Percentiles rank a stretch among this genome's conserved stretches.
These are phyloP conservation scores for Ilyonectria robusta DNA, from an alignment of 2,329 filamentous ascomycete genomes.

Conservation along the genomic window DNA sequence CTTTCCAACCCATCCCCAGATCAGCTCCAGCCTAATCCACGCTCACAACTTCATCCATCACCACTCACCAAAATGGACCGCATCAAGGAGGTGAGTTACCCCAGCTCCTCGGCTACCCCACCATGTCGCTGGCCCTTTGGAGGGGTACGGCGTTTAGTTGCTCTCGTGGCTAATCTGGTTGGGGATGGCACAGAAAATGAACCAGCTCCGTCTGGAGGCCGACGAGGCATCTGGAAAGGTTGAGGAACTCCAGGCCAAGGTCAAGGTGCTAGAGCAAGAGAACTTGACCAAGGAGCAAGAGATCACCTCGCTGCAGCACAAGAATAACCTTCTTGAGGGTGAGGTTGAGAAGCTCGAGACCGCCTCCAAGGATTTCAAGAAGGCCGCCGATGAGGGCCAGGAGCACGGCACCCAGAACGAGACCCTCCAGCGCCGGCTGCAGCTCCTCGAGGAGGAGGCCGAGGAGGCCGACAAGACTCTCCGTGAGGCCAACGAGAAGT, in stretches of 20 bases:
- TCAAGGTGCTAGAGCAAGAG: constrained; percentile 95
- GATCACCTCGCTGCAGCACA: constrained; percentile 95
- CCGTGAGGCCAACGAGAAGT: constrained; percentile 99
- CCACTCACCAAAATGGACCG: constrained; percentile 77
- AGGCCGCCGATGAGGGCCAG: constrained; percentile 84
- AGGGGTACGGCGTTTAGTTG: constrained; percentile 42
- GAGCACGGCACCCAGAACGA: constrained; percentile 92
- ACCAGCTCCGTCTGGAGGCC: constrained; percentile 92
- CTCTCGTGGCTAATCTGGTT: constrained; percentile 44
- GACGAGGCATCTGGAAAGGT: constrained; percentile 86
- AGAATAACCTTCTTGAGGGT: constrained; percentile 89
- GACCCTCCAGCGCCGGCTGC: constrained; percentile 89
- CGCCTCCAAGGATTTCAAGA: constrained; percentile 88
- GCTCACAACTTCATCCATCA: constrained; percentile 23
- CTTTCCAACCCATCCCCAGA: constrained; percentile 49
- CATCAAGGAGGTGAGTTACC: constrained; percentile 85
- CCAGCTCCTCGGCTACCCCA: constrained; percentile 46
- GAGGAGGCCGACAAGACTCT: constrained; percentile 97
- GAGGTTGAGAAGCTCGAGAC: constrained; percentile 95
- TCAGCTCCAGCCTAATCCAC: constrained; percentile 35
- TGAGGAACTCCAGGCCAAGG: constrained; percentile 88
- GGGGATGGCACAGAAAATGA: constrained; percentile 81
- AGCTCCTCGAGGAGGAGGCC: constrained; percentile 97
- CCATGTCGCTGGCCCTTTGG: constrained; percentile 50
- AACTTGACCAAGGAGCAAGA: constrained; percentile 98